Percentiles rank a stretch among this genome's conserved stretches.
Evolutionary conservation across 148 eudicot genomes (phyloP).

Genomic region (Amaranthus cruentus): DNA sequence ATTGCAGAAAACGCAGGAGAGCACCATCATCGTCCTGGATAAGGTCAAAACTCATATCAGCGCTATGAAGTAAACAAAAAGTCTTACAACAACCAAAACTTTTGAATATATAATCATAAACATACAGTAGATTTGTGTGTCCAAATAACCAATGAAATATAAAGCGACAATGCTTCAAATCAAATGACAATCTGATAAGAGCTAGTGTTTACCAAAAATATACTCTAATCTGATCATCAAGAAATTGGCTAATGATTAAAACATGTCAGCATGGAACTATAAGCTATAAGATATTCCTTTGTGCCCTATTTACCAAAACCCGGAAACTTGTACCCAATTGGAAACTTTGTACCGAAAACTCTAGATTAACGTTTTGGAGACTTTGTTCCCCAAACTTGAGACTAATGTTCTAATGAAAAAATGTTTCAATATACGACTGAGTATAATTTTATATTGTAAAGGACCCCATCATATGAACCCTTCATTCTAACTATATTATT

Average conservation of each 20-base stretch:
- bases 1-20: conserved; percentile 88
- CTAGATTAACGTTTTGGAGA: no score
- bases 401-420: no score
- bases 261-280: background rate
- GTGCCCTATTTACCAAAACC: background rate
- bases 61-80: background rate
- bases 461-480: no score
- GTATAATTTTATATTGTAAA: no score
- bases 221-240: background rate
- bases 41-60: conserved; percentile 10
- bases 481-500: no score
- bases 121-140: background rate
- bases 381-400: no score
- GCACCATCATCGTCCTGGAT: conserved; percentile 89
- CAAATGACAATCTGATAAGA: background rate
- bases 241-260: background rate
- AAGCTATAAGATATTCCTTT: background rate
- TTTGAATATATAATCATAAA: background rate
- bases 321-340: no score
- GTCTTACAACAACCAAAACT: background rate
- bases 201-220: background rate
- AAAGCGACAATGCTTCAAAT: background rate
- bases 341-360: no score
- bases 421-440: no score
- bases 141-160: background rate